Conservation (phyloP, 1,284 basidiomycete genomes). For the Cutaneotrichosporon cutaneum region DNA sequence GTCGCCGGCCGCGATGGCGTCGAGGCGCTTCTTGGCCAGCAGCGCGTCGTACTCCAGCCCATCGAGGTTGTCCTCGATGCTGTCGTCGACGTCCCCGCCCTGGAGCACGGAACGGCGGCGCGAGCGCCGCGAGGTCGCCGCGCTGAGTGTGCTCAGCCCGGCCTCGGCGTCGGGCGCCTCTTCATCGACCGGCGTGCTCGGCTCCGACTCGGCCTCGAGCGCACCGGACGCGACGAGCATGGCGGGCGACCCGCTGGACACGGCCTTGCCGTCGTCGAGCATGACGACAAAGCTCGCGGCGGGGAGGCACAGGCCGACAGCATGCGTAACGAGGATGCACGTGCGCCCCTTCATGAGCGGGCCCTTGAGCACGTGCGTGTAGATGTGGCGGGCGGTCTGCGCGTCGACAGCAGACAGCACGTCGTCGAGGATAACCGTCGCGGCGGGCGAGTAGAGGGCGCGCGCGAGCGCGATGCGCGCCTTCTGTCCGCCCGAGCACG, state of each 20-base stretch:
- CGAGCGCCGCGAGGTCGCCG: neutral
- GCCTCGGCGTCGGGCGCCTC: slow-evolving; percentile 2
- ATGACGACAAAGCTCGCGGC: slow-evolving; percentile 52
- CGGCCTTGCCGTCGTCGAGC: slow-evolving; percentile 45
- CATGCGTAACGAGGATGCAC: slow-evolving; percentile 58
- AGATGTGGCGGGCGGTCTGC: slow-evolving; percentile 50
- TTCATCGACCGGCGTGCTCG: slow-evolving; percentile 20
- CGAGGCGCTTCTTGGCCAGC: slow-evolving; percentile 36
- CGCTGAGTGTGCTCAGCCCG: neutral
- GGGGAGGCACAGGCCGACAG: slow-evolving; percentile 56
- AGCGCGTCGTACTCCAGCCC: slow-evolving; percentile 71
- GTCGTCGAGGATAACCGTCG: slow-evolving; percentile 51
- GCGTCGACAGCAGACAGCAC: slow-evolving; percentile 56
- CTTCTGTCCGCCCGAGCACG: slow-evolving; percentile 53
- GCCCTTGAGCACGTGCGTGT: slow-evolving; percentile 45
- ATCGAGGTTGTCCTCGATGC: slow-evolving; percentile 43
- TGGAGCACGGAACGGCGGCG: neutral
- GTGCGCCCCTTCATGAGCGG: slow-evolving; percentile 52
- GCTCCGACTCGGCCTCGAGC: slow-evolving; percentile 23
- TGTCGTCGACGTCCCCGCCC: slow-evolving; percentile 6
- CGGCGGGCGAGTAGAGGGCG: slow-evolving; percentile 49
- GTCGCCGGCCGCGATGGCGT: slow-evolving; percentile 33
- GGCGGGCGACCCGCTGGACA: slow-evolving; percentile 42
- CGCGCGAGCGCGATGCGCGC: slow-evolving; percentile 51
- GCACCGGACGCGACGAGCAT: slow-evolving; percentile 33